Evolutionary conservation across 2,329 filamentous ascomycete species (phyloP), one percentile per base, ranked within the genome.

Genomic region (Microcera coccophila): DNA sequence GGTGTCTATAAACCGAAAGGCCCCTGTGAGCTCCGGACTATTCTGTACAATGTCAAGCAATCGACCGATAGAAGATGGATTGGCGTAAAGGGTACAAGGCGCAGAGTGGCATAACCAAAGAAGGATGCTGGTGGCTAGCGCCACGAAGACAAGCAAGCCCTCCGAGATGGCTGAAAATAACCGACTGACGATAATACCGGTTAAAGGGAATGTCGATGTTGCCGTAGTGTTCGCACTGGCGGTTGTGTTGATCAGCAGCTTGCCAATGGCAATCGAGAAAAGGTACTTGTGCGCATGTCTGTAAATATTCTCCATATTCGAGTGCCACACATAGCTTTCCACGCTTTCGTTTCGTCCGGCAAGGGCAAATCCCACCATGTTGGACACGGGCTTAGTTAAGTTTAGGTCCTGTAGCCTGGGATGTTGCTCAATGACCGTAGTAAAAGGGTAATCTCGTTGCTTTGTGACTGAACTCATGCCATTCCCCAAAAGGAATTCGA

Each of bases 281-380:
- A 67, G 5, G 3, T 53, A 47, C n/a, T 58, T 49, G 18, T 67
- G 65, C 0, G 62, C 61, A 0, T 42, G 31, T 1, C 41, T 12
- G 11, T 57, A 68, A 0, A 53, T 38, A 0, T 52, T 7, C 0
- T 44, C 20, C 0, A 68, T 18, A 1, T 38, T 1, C 0, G 44
- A 17, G 0, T 39, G 28, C 4, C 53, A 33, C 0, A 28, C 11
- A 12, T 61, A 61, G 1, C 54, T 51, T 0, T 20, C 31, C 0
- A 32, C 5, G 0, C 49, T 19, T 0, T 39, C 11, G 4, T 60
- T 44, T 0, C 48, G 39, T 0, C 51, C 47, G 2, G 58, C 65
- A 0, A 68, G 14, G 0, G 62, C 66, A 35, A 59, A 66, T 0
- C 63, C 66, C 0, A 63, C 58, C 64, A 69, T 62, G 3, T 59